A percentile compares a stretch with the other conserved stretches of the same genome.
Evolutionary conservation across 129 eudicot genomes (phyloP).

Genomic region (Artemisia argyi): DNA sequence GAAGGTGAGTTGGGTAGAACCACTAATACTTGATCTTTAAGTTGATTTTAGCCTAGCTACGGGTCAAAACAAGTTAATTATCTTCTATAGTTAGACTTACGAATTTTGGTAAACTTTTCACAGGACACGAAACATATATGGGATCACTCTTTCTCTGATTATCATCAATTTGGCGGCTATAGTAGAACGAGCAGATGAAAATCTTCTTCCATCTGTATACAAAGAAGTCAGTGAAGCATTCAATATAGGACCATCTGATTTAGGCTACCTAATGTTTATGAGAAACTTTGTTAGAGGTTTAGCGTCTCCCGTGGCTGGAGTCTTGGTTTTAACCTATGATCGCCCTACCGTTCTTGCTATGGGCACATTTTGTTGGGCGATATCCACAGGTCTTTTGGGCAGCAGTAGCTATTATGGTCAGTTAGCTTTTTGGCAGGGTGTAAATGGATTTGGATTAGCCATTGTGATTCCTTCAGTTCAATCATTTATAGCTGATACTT

Average conservation of each 20-base stretch:
- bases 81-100: too few relatives aligned
- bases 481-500: constrained; percentile 94
- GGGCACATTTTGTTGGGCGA: constrained; percentile 94
- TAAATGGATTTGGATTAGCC: constrained; percentile 89
- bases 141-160: constrained; percentile 80
- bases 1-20: too few relatives aligned
- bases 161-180: constrained; percentile 94
- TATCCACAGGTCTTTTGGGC: constrained; percentile 90
- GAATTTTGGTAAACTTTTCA: constrained; percentile 8
- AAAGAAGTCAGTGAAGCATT: constrained; percentile 96
- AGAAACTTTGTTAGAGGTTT: constrained; percentile 79
- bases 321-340: constrained; percentile 77
- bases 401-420: constrained; percentile 65
- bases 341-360: constrained; percentile 84
- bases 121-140: constrained; percentile 59
- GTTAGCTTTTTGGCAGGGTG: constrained; percentile 88
- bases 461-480: constrained; percentile 98
- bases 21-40: too few relatives aligned
- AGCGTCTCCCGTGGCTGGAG: constrained; percentile 91
- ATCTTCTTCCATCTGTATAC: constrained; percentile 96
- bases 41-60: too few relatives aligned
- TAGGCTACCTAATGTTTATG: constrained; percentile 84
- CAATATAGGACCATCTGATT: constrained; percentile 80
- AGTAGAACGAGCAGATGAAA: constrained; percentile 95
- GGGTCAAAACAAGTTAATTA: background rate